Evolutionary conservation across 1,284 basidiomycete genomes (phyloP).

Genomic region (Singerocomus inundabilis): DNA sequence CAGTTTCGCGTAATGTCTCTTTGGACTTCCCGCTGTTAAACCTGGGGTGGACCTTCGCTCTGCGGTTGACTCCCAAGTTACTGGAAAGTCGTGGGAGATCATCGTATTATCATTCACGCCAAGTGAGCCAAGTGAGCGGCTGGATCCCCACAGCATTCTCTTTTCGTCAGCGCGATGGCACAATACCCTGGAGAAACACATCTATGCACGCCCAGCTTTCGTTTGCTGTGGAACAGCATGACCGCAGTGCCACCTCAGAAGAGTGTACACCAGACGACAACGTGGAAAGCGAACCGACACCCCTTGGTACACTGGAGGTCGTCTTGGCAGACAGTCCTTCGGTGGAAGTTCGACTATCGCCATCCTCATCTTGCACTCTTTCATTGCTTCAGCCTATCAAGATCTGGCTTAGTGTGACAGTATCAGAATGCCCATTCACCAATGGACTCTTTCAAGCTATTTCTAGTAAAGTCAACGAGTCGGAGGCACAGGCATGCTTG

Average conservation of each 20-base stretch:
- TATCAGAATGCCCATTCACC: constrained; percentile 16
- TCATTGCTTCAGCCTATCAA: not conserved
- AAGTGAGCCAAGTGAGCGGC: not conserved
- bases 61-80: constrained; percentile 9
- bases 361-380: not conserved
- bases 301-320: constrained; percentile 8
- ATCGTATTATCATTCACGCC: no score
- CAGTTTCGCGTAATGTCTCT: not conserved
- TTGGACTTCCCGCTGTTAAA: constrained; percentile 13
- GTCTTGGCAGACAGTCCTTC: constrained; percentile 5
- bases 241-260: not conserved
- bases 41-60: constrained; percentile 21
- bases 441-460: constrained; percentile 16
- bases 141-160: constrained; percentile 13
- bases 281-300: not conserved
- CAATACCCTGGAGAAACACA: constrained; percentile 14
- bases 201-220: constrained; percentile 17
- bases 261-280: not conserved
- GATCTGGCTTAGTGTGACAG: constrained; percentile 15
- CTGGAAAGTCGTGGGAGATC: no score
- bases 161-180: constrained; percentile 7
- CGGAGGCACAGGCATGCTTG: constrained; percentile 2
- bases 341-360: not conserved
- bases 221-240: not conserved
- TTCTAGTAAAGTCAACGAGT: not conserved